Evolutionary conservation across 2,329 filamentous ascomycete species (phyloP).

Genomic region (Coniochaeta pulveracea): DNA sequence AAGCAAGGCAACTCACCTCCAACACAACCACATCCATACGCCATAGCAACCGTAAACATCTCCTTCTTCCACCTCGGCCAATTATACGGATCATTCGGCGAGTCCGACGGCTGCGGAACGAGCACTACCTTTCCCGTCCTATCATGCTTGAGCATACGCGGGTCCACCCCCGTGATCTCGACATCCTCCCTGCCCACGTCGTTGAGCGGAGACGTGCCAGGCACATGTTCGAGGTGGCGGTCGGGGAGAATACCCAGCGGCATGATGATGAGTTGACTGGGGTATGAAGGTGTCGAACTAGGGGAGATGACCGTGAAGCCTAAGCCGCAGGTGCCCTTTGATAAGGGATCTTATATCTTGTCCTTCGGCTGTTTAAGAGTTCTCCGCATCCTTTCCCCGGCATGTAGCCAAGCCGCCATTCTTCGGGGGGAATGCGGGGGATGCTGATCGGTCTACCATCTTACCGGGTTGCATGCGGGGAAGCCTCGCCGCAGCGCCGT

Average conservation of each 20-base stretch:
- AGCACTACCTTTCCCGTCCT: constrained; percentile 26
- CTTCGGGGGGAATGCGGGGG: too few species aligned
- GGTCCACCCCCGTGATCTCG: constrained; percentile 8
- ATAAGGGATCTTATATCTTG: too few species aligned
- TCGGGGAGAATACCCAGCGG: constrained; percentile 15
- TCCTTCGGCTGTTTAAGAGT: too few species aligned
- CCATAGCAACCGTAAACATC: constrained; percentile 24
- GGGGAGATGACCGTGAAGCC: too few species aligned
- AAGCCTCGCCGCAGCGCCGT: too few species aligned
- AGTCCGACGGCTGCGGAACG: constrained; percentile 35
- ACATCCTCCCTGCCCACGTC: constrained; percentile 11
- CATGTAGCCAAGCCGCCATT: too few species aligned
- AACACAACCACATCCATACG: constrained; percentile 26
- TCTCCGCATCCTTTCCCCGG: too few species aligned
- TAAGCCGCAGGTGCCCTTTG: too few species aligned
- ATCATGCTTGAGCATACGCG: constrained; percentile 15
- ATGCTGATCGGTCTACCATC: too few species aligned
- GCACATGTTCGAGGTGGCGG: constrained; percentile 15
- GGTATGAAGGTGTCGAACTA: not conserved
- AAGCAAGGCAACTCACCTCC: constrained; percentile 20
- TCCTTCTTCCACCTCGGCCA: constrained; percentile 25
- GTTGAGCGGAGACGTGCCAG: constrained; percentile 15
- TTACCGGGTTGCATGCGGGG: too few species aligned
- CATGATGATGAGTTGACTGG: constrained; percentile 6
- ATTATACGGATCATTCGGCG: constrained; percentile 34